phyloP scores from a whole-genome alignment of 306 rosid species.

The Lithocarpus polystachyus region DNA sequence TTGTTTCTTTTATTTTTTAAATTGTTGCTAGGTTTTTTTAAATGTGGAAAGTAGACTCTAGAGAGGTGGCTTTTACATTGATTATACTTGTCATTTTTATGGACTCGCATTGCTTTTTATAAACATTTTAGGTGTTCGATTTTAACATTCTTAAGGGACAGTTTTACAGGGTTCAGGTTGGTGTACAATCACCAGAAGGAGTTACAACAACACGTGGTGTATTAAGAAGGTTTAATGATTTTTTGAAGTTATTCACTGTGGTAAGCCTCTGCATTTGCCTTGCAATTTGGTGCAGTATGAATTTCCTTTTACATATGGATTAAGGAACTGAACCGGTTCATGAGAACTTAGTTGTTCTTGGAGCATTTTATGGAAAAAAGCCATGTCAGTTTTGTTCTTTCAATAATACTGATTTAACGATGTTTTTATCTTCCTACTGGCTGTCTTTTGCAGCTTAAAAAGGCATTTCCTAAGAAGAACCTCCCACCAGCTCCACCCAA shows the following conservation, averaged over 20 bases:
- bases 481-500: slow-evolving; percentile 91
- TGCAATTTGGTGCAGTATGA: not conserved
- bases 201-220: slow-evolving; percentile 60
- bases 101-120: slow-evolving; percentile 7
- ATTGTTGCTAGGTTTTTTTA: not conserved
- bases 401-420: slow-evolving; percentile 21
- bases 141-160: slow-evolving; percentile 75
- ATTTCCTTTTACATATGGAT: not conserved
- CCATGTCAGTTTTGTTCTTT: slow-evolving; percentile 9
- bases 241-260: slow-evolving; percentile 71
- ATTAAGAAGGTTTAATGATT: slow-evolving; percentile 93
- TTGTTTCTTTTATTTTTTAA: not conserved
- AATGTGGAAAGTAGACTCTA: not conserved
- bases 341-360: slow-evolving; percentile 1
- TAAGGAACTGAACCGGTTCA: slow-evolving; percentile 1
- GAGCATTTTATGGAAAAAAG: not conserved
- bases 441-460: slow-evolving; percentile 62
- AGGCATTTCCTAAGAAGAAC: slow-evolving; percentile 70
- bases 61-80: not conserved
- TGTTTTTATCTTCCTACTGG: slow-evolving; percentile 17
- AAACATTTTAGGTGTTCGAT: slow-evolving; percentile 26
- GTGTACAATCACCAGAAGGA: slow-evolving; percentile 89
- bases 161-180: slow-evolving; percentile 99
- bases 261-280: slow-evolving; percentile 50
- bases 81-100: slow-evolving; percentile 3